Evolutionary conservation across 495 filamentous ascomycete species (phyloP), one percentile per base, ranked within the genome.

Genomic region (Xylaria grammica): DNA sequence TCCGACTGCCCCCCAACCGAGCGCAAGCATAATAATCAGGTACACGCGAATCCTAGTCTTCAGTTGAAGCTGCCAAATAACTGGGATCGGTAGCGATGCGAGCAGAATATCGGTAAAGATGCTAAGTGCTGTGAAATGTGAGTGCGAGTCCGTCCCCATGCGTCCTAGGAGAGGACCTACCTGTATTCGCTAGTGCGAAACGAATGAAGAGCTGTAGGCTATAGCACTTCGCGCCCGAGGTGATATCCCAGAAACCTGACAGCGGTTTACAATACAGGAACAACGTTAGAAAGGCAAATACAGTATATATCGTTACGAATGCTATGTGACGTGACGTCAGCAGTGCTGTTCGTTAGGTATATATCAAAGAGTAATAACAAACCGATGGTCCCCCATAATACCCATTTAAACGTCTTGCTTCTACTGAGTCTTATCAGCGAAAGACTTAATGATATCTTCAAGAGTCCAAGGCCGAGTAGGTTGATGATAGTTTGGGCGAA

Each of bases 31-130:
- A 7, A 60, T 72, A 40, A 79, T 76, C 13, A 84, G 69, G 24
- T 78, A 80, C 5, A 79, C n/a, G 40, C 75, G 74, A 0, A 75
- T 72, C 6, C 75, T 68, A 6, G 65, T 63, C 52, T 78, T 77
- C 50, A 83, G 69, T 57, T 83, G 78, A 2, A 84, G 69, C 30
- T 70, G 74, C 77, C 77, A 80, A 38, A 81, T 70, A 44, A 83
- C 67, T 6, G 79, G 78, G 15, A 82, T 74, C 1, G 79, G 78
- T n/a, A 82, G 46, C 2, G 74, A 72, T 0, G 81, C 79, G 55
- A 83, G 81, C 9, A 75, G 36, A 8, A 83, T 62, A 59, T 83
- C 81, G 24, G 81, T 83, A n/a, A 75, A 53, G 36, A 82, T 81
- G 55, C 80, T 82, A 52, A 81, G 69, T 19, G 68, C 76, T 77